Base-by-base conservation (phyloP, 2,329 filamentous ascomycete genomes). In the Aspergillus sp. region DNA sequence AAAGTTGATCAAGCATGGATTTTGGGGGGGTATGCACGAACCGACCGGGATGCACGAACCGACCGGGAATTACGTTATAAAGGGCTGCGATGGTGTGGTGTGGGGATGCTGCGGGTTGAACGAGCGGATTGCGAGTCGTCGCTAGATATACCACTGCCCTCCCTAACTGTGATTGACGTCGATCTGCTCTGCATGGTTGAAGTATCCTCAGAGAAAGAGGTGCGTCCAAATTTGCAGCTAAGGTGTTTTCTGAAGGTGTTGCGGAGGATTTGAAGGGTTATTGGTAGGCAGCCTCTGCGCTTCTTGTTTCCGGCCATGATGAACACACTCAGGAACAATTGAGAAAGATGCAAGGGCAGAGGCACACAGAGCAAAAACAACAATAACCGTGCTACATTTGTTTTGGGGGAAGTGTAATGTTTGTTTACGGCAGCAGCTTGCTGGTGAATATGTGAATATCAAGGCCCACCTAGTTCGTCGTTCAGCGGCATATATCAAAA, bases 181-280 rank as follows among this genome's bases (percentile, higher is more conserved):
- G 51, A 45, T 38, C 41, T 54, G 22, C 26, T 42, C 44, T 50
- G 56, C 45, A 49, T 53, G 12, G 5, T 26, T 15, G 30, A 32
- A 20, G 22, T 48, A 12, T 18, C 42, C 17, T 24, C 6, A 26
- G 38, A 32, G 13, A 22, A 39, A 4, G 30, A 30, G 15, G 15
- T 36, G 18, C 44, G 45, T 49, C 45, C 18, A 24, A 17, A 55
- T 48, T 18, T 55, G 44, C 24, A 30, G 18, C 30, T 20, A 3
- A 42, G 30, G 34, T 41, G 39, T 49, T 48, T 48, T 42, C 56
- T 58, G 47, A 66, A 57, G n/a, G 62, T 59, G 43, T 43, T 65
- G 32, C 57, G 62, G 34, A 69, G 53, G 3, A 51, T 51, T 17
- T 68, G 62, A 13, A 69, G 48, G 24, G 64, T 62, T 32, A 22